Conservation (phyloP, 2,329 filamentous ascomycete genomes). For the Tolypocladium sp. region DNA sequence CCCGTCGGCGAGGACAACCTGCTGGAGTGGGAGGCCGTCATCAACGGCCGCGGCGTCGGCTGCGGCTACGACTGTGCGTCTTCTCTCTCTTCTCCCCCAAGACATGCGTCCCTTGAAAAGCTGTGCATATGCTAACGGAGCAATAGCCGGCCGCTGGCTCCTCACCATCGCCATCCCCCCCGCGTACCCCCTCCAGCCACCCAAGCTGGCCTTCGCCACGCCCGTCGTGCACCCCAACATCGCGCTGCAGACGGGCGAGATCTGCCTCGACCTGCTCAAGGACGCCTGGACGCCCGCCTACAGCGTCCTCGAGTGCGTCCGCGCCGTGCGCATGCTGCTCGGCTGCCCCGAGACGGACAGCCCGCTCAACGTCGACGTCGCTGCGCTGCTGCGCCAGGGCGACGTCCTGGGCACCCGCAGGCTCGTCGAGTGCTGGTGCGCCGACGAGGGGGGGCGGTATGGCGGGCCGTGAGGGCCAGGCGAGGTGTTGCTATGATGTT, state of each 20-base stretch:
- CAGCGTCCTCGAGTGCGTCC: conserved; percentile 65
- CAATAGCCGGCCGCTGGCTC: conserved; percentile 66
- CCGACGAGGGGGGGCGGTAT: conserved; percentile 24
- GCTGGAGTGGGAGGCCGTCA: conserved; percentile 49
- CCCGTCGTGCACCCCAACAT: conserved; percentile 80
- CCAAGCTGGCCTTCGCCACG: conserved; percentile 73
- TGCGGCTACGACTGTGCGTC: conserved; percentile 45
- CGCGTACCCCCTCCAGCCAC: conserved; percentile 71
- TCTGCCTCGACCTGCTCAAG: conserved; percentile 82
- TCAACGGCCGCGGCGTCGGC: conserved; percentile 48
- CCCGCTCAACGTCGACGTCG: conserved; percentile 72
- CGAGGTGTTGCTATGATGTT: too few species aligned
- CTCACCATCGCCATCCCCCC: conserved; percentile 67
- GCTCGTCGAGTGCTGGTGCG: conserved; percentile 64
- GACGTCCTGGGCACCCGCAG: conserved; percentile 59
- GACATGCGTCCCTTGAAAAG: neutral
- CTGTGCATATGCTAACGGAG: neutral
- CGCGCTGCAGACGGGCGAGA: conserved; percentile 65
- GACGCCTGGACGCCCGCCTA: conserved; percentile 80
- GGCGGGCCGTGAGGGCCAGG: conserved; percentile 19
- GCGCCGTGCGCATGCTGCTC: conserved; percentile 60
- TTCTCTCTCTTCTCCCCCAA: neutral
- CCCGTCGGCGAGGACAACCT: conserved; percentile 45
- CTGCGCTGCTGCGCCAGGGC: conserved; percentile 58
- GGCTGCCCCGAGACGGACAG: conserved; percentile 60